Percentiles rank a stretch among this genome's conserved stretches.
Conservation (phyloP, 2,329 filamentous ascomycete species). For the Fusarium temperatum region DNA sequence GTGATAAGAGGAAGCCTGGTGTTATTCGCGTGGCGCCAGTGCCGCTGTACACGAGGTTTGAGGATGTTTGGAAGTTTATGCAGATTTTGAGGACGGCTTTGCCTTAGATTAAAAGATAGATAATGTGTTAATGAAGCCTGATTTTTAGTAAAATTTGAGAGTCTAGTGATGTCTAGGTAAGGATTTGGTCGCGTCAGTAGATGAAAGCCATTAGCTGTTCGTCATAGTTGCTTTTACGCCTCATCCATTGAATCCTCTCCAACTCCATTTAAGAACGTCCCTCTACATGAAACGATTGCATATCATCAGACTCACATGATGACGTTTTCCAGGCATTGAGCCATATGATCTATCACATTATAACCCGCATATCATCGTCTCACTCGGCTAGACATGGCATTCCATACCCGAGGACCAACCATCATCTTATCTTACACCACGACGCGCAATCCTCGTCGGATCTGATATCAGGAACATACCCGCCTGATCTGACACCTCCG, state of each 20-base stretch:
- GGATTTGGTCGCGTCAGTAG: too few species aligned
- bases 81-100: constrained; percentile 50
- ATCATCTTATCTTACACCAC: background rate
- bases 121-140: constrained; percentile 14
- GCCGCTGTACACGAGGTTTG: constrained; percentile 83
- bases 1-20: constrained; percentile 85
- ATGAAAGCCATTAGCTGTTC: background rate
- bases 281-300: background rate
- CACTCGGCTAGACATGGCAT: constrained; percentile 8
- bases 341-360: background rate
- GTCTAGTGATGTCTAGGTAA: background rate
- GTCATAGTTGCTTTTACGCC: background rate
- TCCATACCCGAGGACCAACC: background rate
- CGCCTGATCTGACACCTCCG: background rate
- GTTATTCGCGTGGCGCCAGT: constrained; percentile 86
- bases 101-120: constrained; percentile 21
- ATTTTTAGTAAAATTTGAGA: background rate
- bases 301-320: too few species aligned
- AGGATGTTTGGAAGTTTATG: constrained; percentile 70
- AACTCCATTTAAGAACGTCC: background rate
- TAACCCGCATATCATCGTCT: background rate
- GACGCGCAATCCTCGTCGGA: background rate
- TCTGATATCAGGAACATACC: background rate
- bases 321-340: background rate
- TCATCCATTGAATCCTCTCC: background rate